These are phyloP conservation scores for Neurospora pannonica DNA, from an alignment of 495 filamentous ascomycete species.

Conservation along the genomic window DNA sequence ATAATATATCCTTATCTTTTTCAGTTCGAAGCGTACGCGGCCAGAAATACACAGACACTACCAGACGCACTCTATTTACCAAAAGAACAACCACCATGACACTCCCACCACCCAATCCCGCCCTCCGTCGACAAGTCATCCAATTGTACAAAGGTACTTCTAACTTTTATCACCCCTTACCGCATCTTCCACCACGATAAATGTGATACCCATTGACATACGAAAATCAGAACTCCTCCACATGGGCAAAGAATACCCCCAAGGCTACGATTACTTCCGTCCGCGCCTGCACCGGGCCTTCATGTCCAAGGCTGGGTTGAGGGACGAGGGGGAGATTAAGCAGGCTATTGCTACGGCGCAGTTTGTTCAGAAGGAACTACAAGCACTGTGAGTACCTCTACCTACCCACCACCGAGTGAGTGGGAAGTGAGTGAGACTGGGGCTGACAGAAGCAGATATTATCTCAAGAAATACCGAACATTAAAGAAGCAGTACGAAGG, in stretches of 20 bases:
- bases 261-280: conserved; percentile 77
- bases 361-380: conserved; percentile 65
- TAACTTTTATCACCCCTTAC: too few species aligned
- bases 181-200: too few species aligned
- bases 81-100: too few species aligned
- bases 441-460: conserved; percentile 69
- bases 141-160: conserved; percentile 90
- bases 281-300: conserved; percentile 79
- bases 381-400: neutral
- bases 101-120: conserved; percentile 30
- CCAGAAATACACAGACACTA: too few species aligned
- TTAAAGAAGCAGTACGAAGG: conserved; percentile 46
- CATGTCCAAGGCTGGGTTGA: conserved; percentile 56
- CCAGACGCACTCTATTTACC: too few species aligned
- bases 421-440: neutral
- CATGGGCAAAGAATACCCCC: conserved; percentile 78
- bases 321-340: conserved; percentile 63
- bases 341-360: conserved; percentile 68
- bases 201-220: too few species aligned
- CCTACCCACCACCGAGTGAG: neutral
- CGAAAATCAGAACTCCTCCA: conserved; percentile 85
- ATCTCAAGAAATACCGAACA: conserved; percentile 86
- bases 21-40: too few species aligned
- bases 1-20: too few species aligned
- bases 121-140: conserved; percentile 72